phyloP scores from a whole-genome alignment of 2,329 filamentous ascomycete genomes.

The Colletotrichum tanaceti region DNA sequence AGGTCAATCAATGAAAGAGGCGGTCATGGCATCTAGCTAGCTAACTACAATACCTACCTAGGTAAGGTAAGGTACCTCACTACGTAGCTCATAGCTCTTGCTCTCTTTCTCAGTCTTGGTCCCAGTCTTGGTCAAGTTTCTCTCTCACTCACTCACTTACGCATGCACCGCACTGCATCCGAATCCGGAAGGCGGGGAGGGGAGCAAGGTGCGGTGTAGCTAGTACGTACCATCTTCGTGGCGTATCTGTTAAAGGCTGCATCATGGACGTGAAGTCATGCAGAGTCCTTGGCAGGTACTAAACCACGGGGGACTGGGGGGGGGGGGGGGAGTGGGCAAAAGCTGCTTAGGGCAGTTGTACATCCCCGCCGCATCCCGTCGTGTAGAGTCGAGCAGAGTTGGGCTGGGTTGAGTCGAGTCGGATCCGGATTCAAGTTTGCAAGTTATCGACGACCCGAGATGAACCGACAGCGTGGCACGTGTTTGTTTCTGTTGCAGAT shows the following conservation, averaged over 20 bases:
- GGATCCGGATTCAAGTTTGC: not conserved
- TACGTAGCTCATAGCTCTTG: not conserved
- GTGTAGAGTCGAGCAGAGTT: not conserved
- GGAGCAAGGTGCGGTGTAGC: not conserved
- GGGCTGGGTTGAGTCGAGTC: not conserved
- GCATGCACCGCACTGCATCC: not conserved
- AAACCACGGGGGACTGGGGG: too few species aligned
- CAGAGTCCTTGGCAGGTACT: constrained; percentile 17
- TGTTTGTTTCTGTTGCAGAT: not conserved
- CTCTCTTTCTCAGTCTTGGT: too few species aligned
- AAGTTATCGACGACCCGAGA: not conserved
- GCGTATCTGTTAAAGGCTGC: not conserved
- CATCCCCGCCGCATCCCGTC: not conserved
- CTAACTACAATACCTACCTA: too few species aligned
- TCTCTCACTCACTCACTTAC: too few species aligned
- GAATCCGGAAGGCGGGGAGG: constrained; percentile 7
- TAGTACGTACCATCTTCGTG: not conserved
- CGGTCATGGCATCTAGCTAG: not conserved
- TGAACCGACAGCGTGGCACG: not conserved
- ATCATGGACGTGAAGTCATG: constrained; percentile 11
- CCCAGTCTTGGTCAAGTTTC: too few species aligned
- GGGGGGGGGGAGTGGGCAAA: not conserved
- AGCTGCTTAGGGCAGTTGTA: not conserved
- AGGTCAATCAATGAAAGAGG: not conserved
- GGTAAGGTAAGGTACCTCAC: too few species aligned